Conservation (phyloP, 768 basidiomycete species). For the Russula griseocarnosa region DNA sequence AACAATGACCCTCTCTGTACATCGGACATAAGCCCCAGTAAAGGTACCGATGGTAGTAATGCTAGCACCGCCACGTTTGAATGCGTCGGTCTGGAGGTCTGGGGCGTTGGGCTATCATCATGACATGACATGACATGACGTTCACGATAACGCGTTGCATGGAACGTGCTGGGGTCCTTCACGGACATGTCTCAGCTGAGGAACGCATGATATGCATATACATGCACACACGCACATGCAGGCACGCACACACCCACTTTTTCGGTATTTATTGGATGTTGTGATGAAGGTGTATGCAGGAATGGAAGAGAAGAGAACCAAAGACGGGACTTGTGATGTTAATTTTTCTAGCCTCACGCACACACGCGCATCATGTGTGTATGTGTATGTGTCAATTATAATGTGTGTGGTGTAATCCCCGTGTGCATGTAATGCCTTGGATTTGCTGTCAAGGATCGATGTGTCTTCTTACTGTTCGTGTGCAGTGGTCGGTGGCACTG, state of each 20-base stretch:
- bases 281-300: constrained; percentile 11
- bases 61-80: constrained; percentile 67
- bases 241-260: not conserved
- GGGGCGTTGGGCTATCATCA: constrained; percentile 55
- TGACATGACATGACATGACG: constrained; percentile 18
- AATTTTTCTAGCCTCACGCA: constrained; percentile 1
- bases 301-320: constrained; percentile 19
- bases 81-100: constrained; percentile 88
- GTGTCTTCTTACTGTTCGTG: not conserved
- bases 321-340: constrained; percentile 8
- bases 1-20: constrained; percentile 79
- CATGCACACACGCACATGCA: constrained; percentile 6
- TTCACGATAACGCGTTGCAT: constrained; percentile 3
- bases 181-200: not conserved
- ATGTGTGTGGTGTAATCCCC: not conserved
- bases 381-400: not conserved
- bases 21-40: constrained; percentile 31
- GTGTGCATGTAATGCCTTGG: not conserved
- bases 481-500: not conserved
- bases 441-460: not conserved
- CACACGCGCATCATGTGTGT: not conserved
- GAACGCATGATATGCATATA: not conserved
- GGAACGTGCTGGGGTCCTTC: constrained; percentile 20
- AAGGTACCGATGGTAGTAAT: constrained; percentile 22
- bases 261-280: constrained; percentile 4